phyloP scores from a whole-genome alignment of 2,329 filamentous ascomycete genomes.

The Aureobasidium subglaciale region DNA sequence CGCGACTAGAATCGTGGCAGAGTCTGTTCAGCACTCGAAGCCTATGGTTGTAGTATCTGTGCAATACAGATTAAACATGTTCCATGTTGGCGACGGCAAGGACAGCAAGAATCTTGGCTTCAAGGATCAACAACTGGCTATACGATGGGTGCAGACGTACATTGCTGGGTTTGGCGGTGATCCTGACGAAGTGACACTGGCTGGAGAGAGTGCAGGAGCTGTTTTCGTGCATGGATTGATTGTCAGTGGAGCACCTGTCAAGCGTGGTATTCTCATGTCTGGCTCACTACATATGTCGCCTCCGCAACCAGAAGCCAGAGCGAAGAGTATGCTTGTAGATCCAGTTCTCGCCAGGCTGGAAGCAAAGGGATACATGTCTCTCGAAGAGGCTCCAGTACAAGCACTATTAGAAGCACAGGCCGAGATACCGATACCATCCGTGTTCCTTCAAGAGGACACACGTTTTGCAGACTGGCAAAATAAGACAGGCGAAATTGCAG shows the following conservation, averaged over 20 bases:
- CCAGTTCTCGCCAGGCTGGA: conserved; percentile 18
- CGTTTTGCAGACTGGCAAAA: conserved; percentile 33
- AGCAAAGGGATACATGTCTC: conserved; percentile 21
- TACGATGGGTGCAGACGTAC: conserved; percentile 29
- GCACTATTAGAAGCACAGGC: conserved; percentile 30
- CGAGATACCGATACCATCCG: conserved; percentile 34
- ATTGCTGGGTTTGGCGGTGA: conserved; percentile 32
- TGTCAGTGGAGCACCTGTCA: conserved; percentile 28
- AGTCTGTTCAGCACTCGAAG: conserved; percentile 29
- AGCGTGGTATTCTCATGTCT: conserved; percentile 34
- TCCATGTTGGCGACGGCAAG: conserved; percentile 38
- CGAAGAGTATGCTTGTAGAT: conserved; percentile 26
- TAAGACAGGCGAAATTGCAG: conserved; percentile 27
- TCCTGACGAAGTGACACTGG: conserved; percentile 34
- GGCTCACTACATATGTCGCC: conserved; percentile 39
- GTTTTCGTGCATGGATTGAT: conserved; percentile 40
- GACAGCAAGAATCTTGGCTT: conserved; percentile 26
- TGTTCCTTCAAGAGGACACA: conserved; percentile 37
- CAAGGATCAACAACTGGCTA: conserved; percentile 25
- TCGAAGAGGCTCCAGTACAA: conserved; percentile 27
- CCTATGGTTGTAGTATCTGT: conserved; percentile 38
- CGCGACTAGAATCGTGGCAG: conserved; percentile 16
- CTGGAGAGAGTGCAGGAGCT: conserved; percentile 42
- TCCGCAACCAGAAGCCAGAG: conserved; percentile 32
- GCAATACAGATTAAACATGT: conserved; percentile 40